phyloP scores from a whole-genome alignment of 345 rosid genomes.

The Salix arbutifolia region DNA sequence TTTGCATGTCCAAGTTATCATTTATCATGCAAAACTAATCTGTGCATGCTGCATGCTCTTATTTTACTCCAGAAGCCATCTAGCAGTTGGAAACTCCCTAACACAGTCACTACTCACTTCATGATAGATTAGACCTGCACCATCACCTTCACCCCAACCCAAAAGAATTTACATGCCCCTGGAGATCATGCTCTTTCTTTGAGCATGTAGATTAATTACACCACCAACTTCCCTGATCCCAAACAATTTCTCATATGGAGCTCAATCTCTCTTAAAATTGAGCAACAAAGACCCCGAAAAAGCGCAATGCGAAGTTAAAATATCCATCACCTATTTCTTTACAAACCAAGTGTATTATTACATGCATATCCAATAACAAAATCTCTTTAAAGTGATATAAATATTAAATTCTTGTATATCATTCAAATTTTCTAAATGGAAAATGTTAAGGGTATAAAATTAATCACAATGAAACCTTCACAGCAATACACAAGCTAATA shows the following conservation, averaged over 20 bases:
- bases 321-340: background rate
- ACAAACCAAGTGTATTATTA: background rate
- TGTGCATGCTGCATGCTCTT: background rate
- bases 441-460: background rate
- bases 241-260: background rate
- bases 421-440: background rate
- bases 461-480: background rate
- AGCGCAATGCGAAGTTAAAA: background rate
- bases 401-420: background rate
- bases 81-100: background rate
- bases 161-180: background rate
- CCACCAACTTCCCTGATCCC: background rate
- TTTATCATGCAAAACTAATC: background rate
- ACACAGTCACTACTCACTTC: background rate
- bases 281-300: background rate
- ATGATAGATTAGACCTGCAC: background rate
- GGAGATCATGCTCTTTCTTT: background rate
- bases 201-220: background rate
- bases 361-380: background rate
- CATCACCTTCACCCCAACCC: background rate
- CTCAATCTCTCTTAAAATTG: background rate
- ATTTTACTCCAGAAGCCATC: background rate
- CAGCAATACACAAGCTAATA: background rate
- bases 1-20: background rate
- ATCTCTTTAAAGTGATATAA: background rate